Percentiles rank a stretch among this genome's conserved stretches.
Evolutionary conservation across 1,284 basidiomycete species (phyloP).

Genomic region (Sutorius eximius): DNA sequence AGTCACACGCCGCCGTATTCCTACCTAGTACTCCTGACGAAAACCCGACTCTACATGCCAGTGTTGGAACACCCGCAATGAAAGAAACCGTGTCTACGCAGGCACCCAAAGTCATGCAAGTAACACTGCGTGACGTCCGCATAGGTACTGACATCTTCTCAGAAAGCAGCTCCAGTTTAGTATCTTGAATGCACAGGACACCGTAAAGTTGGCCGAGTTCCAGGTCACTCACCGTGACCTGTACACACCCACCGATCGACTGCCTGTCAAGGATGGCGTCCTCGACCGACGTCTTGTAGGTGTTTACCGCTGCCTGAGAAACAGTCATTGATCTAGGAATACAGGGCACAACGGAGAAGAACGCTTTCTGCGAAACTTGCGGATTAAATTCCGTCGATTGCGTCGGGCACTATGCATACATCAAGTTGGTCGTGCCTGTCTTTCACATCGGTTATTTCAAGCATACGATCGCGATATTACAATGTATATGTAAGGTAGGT

Average conservation of each 20-base stretch:
- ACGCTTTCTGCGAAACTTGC: conserved; percentile 92
- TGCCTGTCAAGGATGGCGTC: conserved; percentile 89
- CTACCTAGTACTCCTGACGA: background rate
- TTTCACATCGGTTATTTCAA: conserved; percentile 99
- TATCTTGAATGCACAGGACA: conserved; percentile 88
- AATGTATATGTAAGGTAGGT: conserved; percentile 92
- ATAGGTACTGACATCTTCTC: conserved; percentile 18
- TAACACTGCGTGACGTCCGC: conserved; percentile 11
- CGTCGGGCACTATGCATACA: conserved; percentile 97
- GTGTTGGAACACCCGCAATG: conserved; percentile 42
- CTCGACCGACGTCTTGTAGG: conserved; percentile 84
- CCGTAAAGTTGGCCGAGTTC: conserved; percentile 92
- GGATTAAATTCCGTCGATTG: conserved; percentile 92
- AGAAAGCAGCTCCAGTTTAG: conserved; percentile 96
- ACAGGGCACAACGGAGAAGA: conserved; percentile 95
- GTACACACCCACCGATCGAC: conserved; percentile 77
- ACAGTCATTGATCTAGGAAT: conserved; percentile 1
- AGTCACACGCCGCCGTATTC: conserved; percentile 15
- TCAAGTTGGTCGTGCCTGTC: conserved; percentile 93
- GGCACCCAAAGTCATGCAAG: conserved; percentile 90
- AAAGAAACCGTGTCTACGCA: conserved; percentile 88
- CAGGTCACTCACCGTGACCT: conserved; percentile 91
- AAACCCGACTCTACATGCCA: no score
- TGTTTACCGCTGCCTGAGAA: conserved; percentile 14
- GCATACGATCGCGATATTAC: conserved; percentile 90